Evolutionary conservation across 2,329 filamentous ascomycete species (phyloP), one percentile per base, ranked within the genome.

Genomic region (Alternaria hordeiaustralica): DNA sequence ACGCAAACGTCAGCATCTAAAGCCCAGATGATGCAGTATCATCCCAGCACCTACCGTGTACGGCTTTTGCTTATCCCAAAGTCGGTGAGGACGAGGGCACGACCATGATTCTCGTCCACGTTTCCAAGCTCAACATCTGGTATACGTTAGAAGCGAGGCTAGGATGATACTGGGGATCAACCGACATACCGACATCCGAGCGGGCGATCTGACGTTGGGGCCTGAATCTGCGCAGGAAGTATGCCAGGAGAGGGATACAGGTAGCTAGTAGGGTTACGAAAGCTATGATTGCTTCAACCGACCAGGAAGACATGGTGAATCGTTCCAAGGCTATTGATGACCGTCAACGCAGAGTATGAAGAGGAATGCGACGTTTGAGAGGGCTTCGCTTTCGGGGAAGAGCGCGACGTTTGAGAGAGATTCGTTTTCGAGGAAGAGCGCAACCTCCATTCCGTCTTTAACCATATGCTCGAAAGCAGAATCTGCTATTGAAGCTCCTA

Each of bases 241-340:
- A 25, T 47, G 45, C 45, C 9, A 47, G 20, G 8, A 54, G 5
- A 12, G 50, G 50, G 8, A 54, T 28, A 2, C 30, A 43, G 20
- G 50, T 54, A 3, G 36, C 18, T 11, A 54, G 9, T 10, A 54
- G 15, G 3, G 50, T 43, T 2, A 54, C 21, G 5, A 54, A 43
- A 12, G 50, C 50, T 8, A 54, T 43, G 12, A 54, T 26, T 8
- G 20, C 50, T 25, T 54, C 30, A n/a, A 43, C 4, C 18, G 33
- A 54, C 50, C 50, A 54, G 15, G 50, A 23, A 41, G 33, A 3
- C 50, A 54, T 54, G 6, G n/a, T n/a, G n/a, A n/a, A n/a, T n/a
- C n/a, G n/a, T n/a, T n/a, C n/a, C n/a, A n/a, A n/a, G n/a, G 36
- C n/a, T 43, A 18, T n/a, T 43, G 36, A 43, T 43, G 10, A 43